A percentile compares a stretch with the other conserved stretches of the same genome.
Evolutionary conservation across 208 protist species (phyloP).

Genomic region (Acanthamoeba culbertsoni): DNA sequence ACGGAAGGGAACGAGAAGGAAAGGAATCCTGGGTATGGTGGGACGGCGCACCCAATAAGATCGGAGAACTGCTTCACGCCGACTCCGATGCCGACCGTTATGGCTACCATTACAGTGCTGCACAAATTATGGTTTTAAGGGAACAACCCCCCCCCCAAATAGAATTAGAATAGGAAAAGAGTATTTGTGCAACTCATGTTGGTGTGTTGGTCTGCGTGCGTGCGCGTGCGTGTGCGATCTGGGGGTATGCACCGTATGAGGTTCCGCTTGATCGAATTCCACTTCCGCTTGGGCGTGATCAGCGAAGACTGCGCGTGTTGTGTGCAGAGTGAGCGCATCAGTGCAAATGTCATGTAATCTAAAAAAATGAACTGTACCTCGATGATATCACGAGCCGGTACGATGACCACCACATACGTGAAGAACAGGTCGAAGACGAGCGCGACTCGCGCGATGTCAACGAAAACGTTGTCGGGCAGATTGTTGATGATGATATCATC

Average conservation of each 20-base stretch:
- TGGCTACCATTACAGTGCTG: slow-evolving; percentile 12
- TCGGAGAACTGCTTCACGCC: slow-evolving; percentile 39
- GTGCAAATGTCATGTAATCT: neutral
- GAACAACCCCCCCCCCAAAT: neutral
- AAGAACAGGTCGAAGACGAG: slow-evolving; percentile 27
- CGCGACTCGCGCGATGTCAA: neutral
- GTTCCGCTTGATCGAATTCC: neutral
- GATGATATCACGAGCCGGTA: slow-evolving; percentile 27
- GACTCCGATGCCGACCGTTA: neutral
- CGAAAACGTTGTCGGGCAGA: neutral
- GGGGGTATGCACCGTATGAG: neutral
- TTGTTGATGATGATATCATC: slow-evolving; percentile 43
- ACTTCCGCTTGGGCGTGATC: neutral
- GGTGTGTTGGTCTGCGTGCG: neutral
- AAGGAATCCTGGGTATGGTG: neutral
- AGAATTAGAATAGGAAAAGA: neutral
- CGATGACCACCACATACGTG: slow-evolving; percentile 14
- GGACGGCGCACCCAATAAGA: neutral
- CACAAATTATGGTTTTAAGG: neutral
- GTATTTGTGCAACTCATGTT: neutral
- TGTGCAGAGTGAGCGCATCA: neutral
- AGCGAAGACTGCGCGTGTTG: neutral
- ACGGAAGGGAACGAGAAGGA: neutral
- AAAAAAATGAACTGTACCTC: neutral
- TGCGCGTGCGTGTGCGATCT: neutral